A percentile compares a stretch with the other conserved stretches of the same genome.
phyloP scores from a whole-genome alignment of 2,329 filamentous ascomycete species.

The Phialophora chinensis region DNA sequence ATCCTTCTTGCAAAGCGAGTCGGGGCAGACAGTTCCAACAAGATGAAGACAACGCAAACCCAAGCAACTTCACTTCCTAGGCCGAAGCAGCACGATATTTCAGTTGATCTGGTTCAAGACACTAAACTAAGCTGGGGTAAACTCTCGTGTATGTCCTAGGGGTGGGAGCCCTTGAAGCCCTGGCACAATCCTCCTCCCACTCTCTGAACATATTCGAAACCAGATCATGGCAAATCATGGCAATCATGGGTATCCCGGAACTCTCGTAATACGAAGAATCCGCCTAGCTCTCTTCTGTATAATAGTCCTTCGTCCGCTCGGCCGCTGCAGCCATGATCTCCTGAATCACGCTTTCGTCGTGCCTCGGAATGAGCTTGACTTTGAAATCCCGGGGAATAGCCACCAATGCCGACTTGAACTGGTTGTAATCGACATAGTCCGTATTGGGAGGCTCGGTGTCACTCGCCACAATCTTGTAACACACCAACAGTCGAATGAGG shows the following conservation, averaged over 20 bases:
- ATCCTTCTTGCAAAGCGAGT: too few species aligned
- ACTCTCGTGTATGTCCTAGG: not conserved
- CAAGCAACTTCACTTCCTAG: too few species aligned
- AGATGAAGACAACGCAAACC: too few species aligned
- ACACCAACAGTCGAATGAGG: conserved; percentile 59
- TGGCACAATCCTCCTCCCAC: not conserved
- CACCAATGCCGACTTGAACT: conserved; percentile 64
- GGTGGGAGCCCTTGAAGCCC: not conserved
- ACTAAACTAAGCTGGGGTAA: not conserved
- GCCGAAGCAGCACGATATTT: too few species aligned
- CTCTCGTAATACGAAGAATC: not conserved
- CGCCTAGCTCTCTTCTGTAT: conserved; percentile 23
- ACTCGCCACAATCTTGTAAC: conserved; percentile 59
- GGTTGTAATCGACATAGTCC: conserved; percentile 67
- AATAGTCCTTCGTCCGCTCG: conserved; percentile 35
- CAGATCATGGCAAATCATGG: not conserved
- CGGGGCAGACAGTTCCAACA: too few species aligned
- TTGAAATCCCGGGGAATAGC: conserved; percentile 66
- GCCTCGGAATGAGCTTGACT: conserved; percentile 61
- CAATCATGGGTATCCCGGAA: not conserved
- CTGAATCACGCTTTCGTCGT: conserved; percentile 42
- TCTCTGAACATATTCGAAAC: not conserved
- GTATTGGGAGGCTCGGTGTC: conserved; percentile 63
- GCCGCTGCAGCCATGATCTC: conserved; percentile 32
- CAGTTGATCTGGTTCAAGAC: not conserved